These are phyloP conservation scores for Termitomyces sp. DNA, from an alignment of 768 basidiomycete genomes.

Conservation along the genomic window DNA sequence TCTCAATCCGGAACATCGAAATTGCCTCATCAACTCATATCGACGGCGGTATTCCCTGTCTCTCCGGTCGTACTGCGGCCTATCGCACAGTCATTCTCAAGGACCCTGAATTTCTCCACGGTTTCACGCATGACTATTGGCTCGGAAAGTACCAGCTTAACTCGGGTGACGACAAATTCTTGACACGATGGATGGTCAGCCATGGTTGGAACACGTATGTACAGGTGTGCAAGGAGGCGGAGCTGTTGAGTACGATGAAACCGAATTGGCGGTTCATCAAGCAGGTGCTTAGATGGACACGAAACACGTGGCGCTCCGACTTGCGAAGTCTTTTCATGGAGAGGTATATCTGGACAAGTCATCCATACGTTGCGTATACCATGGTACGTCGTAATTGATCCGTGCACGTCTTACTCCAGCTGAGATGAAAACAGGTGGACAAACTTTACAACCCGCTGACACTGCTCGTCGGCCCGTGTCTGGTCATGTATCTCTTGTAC, in stretches of 20 bases:
- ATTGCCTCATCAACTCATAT: conserved; percentile 88
- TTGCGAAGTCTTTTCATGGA: conserved; percentile 87
- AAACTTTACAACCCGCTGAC: conserved; percentile 87
- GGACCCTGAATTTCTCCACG: conserved; percentile 89
- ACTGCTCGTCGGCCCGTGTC: conserved; percentile 76
- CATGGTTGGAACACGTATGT: conserved; percentile 97
- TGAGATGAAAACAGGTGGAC: conserved; percentile 54
- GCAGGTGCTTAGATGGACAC: conserved; percentile 90
- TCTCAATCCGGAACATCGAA: conserved; percentile 93
- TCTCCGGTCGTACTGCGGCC: conserved; percentile 90
- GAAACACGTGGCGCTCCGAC: conserved; percentile 94
- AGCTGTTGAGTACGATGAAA: conserved; percentile 91
- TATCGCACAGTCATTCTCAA: conserved; percentile 94
- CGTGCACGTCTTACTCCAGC: background rate
- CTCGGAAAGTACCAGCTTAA: conserved; percentile 92
- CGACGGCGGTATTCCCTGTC: conserved; percentile 88
- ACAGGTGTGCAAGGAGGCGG: conserved; percentile 80
- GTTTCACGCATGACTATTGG: conserved; percentile 95
- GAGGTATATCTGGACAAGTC: conserved; percentile 79
- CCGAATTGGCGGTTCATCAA: conserved; percentile 95
- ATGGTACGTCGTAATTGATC: conserved; percentile 64
- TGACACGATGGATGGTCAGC: conserved; percentile 95
- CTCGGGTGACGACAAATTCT: conserved; percentile 91
- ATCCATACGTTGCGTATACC: conserved; percentile 91
- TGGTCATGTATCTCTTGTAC: conserved; percentile 74